Evolutionary conservation across 2,329 filamentous ascomycete species (phyloP).

Genomic region (Xylaria sp.): DNA sequence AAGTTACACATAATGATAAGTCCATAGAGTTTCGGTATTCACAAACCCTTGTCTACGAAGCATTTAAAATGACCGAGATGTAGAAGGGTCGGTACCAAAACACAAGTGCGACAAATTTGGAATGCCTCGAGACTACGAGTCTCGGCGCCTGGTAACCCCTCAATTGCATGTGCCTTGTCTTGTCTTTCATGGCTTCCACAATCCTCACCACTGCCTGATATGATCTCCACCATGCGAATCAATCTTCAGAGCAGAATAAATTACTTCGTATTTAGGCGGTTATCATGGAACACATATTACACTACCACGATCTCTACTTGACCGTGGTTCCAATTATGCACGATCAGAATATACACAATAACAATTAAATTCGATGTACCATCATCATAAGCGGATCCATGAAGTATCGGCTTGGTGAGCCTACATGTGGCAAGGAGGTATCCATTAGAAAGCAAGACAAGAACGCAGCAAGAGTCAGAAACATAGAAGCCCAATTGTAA

Average conservation of each 20-base stretch:
- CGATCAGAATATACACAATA: slow-evolving; percentile 48
- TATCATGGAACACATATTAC: slow-evolving; percentile 25
- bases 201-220: neutral
- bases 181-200: neutral
- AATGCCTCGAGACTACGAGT: neutral
- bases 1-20: no score
- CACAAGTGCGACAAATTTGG: neutral
- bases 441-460: slow-evolving; percentile 50
- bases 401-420: slow-evolving; percentile 40
- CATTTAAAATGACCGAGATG: neutral
- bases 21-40: no score
- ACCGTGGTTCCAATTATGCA: slow-evolving; percentile 14
- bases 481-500: slow-evolving; percentile 31
- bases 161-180: neutral
- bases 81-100: neutral
- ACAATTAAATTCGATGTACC: slow-evolving; percentile 49
- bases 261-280: slow-evolving; percentile 13
- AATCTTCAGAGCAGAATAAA: slow-evolving; percentile 3
- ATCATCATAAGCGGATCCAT: slow-evolving; percentile 40
- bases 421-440: slow-evolving; percentile 49
- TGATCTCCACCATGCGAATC: neutral
- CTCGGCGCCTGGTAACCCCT: neutral
- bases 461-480: slow-evolving; percentile 42
- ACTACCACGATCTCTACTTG: slow-evolving; percentile 19
- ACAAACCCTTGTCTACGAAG: no score